Base-by-base conservation (phyloP, 768 basidiomycete species). In the Russula ochroleuca region DNA sequence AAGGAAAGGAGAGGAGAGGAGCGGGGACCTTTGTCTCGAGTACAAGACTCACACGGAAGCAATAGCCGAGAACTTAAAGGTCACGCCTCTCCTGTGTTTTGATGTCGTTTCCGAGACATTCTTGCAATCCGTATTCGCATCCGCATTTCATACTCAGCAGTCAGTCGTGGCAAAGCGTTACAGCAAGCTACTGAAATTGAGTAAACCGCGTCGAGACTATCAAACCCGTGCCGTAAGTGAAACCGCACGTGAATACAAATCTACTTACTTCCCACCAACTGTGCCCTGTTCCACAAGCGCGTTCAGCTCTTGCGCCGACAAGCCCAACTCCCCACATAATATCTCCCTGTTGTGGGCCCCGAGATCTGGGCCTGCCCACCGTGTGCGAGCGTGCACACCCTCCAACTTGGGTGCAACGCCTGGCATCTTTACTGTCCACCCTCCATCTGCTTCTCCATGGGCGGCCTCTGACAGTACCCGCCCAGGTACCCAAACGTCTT, bases 301-400 rank as follows among this genome's bases (percentile, higher is more conserved):
- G 5, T 37, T 52, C 23, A 75, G 62, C 56, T 75, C 73, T 3
- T 69, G 70, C 11, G 65, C 67, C 0, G 69, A 59, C 3, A 76
- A 54, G 2, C 72, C 74, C 25, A 76, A 65, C 56, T 73, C 70
- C 1, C 64, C 70, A 23, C 69, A 55, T 10, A 76, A 61, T 45
- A 76, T 73, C 63, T 76, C 75, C n/a, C 65, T 67, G 57, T 72
- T 75, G 52, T 76, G 74, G 31, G 70, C 72, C 4, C 87, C 87
- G n/a, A 88, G 74, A 64, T 86, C 78, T 2, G 86, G 87, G 0
- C 86, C 87, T 31, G 85, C 86, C 86, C 86, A 88, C 65, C 77
- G 79, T 1, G 86, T 85, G 67, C 77, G 76, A 5, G 81, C 73
- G 48, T 85, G 78, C 31, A 81, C 81, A 15, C 84, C 85, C 62